Base-by-base conservation (phyloP, 2,329 filamentous ascomycete species). In the Aspergillus thermomutatus region DNA sequence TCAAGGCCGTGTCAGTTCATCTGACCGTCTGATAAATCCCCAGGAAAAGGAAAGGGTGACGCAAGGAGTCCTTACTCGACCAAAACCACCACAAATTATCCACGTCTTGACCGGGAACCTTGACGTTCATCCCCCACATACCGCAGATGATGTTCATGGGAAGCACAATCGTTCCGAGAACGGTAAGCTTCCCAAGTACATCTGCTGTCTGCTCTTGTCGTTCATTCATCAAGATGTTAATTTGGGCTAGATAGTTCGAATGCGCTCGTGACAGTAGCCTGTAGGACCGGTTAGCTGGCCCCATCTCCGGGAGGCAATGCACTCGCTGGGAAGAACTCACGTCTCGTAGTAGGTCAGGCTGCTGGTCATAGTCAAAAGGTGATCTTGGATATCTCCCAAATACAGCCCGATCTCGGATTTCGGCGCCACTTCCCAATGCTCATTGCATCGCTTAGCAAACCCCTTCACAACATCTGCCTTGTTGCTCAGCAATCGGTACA, bases 91-190 rank as follows among this genome's bases (percentile, higher is more conserved):
- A 79, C 52, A 93, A 76, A 66, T 89, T 89, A 62, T 95, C 91
- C 57, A 87, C 79, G 48, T 93, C 88, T 73, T 97, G 93, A 1
- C 94, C 94, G 0, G 94, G 94, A 0, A 99, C 94, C 80, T 91
- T 91, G 37, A 93, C 90, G 80, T 99, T 99, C 93, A 97, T 97
- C 52, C 93, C 94, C 92, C 93, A 99, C 67, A 97, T 86, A 64
- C 94, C 94, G 2, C 94, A 97, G 68, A 99, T 93, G 71, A 99
- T 96, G 72, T 99, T 99, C 92, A 99, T 96, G 10, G 94, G 94
- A 55, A 99, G 80, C 3, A 99, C 93, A 64, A 99, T 97, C 5
- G 94, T 99, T 62, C 94, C 94, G 1, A 99, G 82, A 1, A 99
- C 94, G 0, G 94, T 97, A 58, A 99, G 83, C 74, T 94, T 96